Evolutionary conservation across 2,329 filamentous ascomycete genomes (phyloP).

Genomic region (Microdochium paspali): DNA sequence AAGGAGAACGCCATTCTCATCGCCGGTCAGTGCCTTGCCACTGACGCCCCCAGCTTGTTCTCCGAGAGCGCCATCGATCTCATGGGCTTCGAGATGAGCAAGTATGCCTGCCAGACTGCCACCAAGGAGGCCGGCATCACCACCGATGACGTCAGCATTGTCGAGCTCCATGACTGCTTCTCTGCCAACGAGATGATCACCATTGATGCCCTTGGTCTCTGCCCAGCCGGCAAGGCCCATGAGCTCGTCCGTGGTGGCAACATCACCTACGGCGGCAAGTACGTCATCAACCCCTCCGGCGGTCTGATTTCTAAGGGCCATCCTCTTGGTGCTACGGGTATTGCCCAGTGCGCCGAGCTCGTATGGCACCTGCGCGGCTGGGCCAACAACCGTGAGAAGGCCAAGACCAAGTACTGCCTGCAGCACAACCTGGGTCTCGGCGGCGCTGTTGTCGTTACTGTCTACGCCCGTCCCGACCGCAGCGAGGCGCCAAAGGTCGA

Average conservation of each 20-base stretch:
- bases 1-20: conserved; percentile 77
- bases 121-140: conserved; percentile 63
- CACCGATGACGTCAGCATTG: conserved; percentile 65
- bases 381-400: conserved; percentile 78
- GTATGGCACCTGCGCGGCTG: conserved; percentile 93
- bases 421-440: conserved; percentile 93
- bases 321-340: conserved; percentile 85
- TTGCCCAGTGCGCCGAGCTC: conserved; percentile 90
- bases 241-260: conserved; percentile 80
- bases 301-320: conserved; percentile 95
- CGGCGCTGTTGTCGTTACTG: conserved; percentile 81
- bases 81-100: conserved; percentile 80
- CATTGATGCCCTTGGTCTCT: conserved; percentile 77
- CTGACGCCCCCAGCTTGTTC: conserved; percentile 74
- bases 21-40: conserved; percentile 80
- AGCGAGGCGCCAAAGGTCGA: conserved; percentile 49
- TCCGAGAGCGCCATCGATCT: conserved; percentile 75
- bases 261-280: conserved; percentile 81
- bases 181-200: conserved; percentile 88
- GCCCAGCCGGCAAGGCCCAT: conserved; percentile 74
- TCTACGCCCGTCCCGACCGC: conserved; percentile 80
- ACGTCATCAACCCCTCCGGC: conserved; percentile 87
- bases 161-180: conserved; percentile 96
- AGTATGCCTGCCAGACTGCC: conserved; percentile 60
- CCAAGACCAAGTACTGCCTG: conserved; percentile 61